Base-by-base conservation (phyloP, 2,329 filamentous ascomycete species). In the Ophiostoma novo-ulmi region DNA sequence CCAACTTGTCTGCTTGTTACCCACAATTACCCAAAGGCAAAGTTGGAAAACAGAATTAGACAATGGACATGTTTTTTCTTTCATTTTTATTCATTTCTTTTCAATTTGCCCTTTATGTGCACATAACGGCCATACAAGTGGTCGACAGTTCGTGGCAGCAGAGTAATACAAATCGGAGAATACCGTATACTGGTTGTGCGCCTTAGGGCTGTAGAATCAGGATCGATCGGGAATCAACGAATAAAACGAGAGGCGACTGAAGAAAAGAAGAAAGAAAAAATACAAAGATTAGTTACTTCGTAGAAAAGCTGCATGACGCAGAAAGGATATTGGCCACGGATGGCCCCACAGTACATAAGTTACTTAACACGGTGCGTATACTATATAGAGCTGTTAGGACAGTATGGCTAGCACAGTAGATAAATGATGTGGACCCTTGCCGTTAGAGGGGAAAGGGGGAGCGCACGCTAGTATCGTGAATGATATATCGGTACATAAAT, bases 361-460 rank as follows among this genome's bases (percentile, higher is more conserved):
- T 13, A 10, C 22, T 1, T n/a, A 7, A 20, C n/a, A 58, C 52
- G 10, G n/a, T 58, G 52, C 11, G 11, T 22, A n/a, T 3, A 55
- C 8, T n/a, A 11, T 26, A 26, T 13, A 4, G 8, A 6, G 11
- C 8, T 58, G 52, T 8, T 3, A 26, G 8, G n/a, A 58, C 52
- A 58, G 52, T 58, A 26, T 3, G 11, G 31, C 10, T 58, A 10
- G 52, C 52, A 58, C 52, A 36, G 58, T 63, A 35, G 14, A 63
- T 8, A 63, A 35, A 63, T 63, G 26, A 63, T 31, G 58, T 63
- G 26, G 58, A 36, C 26, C 55, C 58, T 63, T 63, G 58, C 58
- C 58, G 58, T 63, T 63, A 35, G 26, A 63, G 26, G 55, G 5
- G 26, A 35, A 17, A 63, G 13, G 22, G 58, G 58, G 58, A 26